Conservation (phyloP, 2,329 filamentous ascomycete genomes). For the Neonectria ditissima region DNA sequence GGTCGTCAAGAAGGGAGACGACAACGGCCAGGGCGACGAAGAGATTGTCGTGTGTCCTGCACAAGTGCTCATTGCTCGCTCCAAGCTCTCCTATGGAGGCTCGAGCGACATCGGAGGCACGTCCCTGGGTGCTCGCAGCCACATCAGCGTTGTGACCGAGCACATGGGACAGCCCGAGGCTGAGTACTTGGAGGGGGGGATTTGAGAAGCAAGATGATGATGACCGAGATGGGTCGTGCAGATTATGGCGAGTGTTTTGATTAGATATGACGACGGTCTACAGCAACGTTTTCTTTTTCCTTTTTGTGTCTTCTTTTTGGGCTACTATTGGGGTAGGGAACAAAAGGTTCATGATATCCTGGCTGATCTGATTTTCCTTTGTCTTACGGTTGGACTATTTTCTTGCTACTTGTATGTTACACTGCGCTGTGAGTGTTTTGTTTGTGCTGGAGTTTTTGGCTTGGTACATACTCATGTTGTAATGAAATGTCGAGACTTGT, state of each 20-base stretch:
- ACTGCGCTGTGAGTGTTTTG: not conserved
- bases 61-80: constrained; percentile 83
- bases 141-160: constrained; percentile 53
- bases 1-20: constrained; percentile 95
- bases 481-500: constrained; percentile 30
- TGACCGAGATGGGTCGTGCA: constrained; percentile 21
- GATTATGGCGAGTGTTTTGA: constrained; percentile 23
- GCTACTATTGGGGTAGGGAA: constrained; percentile 21
- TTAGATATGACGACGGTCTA: constrained; percentile 22
- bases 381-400: constrained; percentile 27
- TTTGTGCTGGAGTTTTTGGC: constrained; percentile 18
- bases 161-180: constrained; percentile 49
- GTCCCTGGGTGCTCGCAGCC: constrained; percentile 54
- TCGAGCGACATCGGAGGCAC: constrained; percentile 65
- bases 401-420: constrained; percentile 24
- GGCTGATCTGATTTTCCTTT: constrained; percentile 10
- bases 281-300: constrained; percentile 32
- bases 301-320: constrained; percentile 28
- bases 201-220: constrained; percentile 43
- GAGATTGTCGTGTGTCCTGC: constrained; percentile 96
- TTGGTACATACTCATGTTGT: constrained; percentile 35
- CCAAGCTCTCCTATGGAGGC: constrained; percentile 57
- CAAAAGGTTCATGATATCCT: constrained; percentile 37
- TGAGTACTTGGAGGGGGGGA: constrained; percentile 49
- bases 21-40: constrained; percentile 86